Percentiles rank a stretch among this genome's conserved stretches.
Conservation (phyloP, 108 stramenopile genomes). For the Aureococcus anophagefferens region DNA sequence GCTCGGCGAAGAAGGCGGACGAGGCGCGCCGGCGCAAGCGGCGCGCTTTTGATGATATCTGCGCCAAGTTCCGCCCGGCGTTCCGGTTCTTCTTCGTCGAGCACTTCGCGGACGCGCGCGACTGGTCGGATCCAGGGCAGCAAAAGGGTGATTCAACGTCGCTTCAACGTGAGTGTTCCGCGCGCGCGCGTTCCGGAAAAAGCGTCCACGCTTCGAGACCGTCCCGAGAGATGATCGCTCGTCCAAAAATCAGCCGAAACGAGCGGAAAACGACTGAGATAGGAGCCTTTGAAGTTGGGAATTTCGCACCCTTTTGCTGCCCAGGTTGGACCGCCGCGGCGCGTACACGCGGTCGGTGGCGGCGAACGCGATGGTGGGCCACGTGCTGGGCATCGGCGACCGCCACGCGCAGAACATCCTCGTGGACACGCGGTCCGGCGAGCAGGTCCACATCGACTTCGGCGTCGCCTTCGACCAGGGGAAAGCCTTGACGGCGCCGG, state of each 20-base stretch:
- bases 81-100: slow-evolving; percentile 95
- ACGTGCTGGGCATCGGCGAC: slow-evolving; percentile 97
- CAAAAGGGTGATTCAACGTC: too few species aligned
- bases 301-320: too few species aligned
- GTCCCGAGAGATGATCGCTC: too few species aligned
- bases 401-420: slow-evolving; percentile 91
- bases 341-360: slow-evolving; percentile 83
- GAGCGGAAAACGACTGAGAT: too few species aligned
- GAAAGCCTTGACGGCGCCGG: slow-evolving; percentile 70
- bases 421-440: slow-evolving; percentile 72
- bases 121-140: too few species aligned
- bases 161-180: too few species aligned
- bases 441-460: slow-evolving; percentile 98
- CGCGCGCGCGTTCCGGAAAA: too few species aligned
- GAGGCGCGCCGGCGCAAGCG: slow-evolving; percentile 14
- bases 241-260: too few species aligned
- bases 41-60: slow-evolving; percentile 53
- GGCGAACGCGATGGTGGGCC: slow-evolving; percentile 86
- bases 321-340: slow-evolving; percentile 63
- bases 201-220: too few species aligned
- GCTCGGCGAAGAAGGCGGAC: neutral
- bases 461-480: slow-evolving; percentile 98
- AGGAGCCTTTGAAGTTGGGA: too few species aligned
- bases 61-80: slow-evolving; percentile 65
- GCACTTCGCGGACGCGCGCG: slow-evolving; percentile 63